Evolutionary conservation across 257 asterid genomes (phyloP), one percentile per base, ranked within the genome.

Genomic region (Nicotiana noctiflora): DNA sequence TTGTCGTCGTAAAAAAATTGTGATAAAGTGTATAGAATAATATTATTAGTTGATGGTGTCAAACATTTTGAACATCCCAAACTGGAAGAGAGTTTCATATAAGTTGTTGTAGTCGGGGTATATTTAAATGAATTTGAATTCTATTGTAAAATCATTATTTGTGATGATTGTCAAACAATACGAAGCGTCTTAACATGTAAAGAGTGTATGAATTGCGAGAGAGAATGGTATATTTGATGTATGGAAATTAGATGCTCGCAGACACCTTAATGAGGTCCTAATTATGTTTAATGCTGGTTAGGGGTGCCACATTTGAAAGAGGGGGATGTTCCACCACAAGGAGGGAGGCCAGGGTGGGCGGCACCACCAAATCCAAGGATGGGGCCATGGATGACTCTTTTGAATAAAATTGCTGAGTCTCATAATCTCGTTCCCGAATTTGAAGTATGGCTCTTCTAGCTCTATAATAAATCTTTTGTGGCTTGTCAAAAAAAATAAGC

Each of bases 281-380:
- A 72, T 49, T 44, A 0, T 72, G 40, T 72, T 72, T 19, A 46
- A 72, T 49, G 64, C 82, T 84, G 55, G 82, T 83, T 76, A 94
- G 98, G 98, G 79, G 91, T 94, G 32, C 98, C 98, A 1, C 98
- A 94, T 88, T 83, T 93, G 83, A 92, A 86, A 85, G 97, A 92
- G 57, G 98, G 98, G 59, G 98, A 95, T 85, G 93, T 83, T 76
- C 86, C 86, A 40, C 97, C 98, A 12, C 97, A 92, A 83, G 98
- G 98, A 27, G 98, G 98, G 72, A 88, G 49, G 82, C 92, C 98
- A 0, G 94, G 97, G 80, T 95, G 98, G 98, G 98, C 97, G 0
- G 98, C 96, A 2, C 98, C 97, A 10, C 98, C 98, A 14, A 90
- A 89, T 88, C 96, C 98, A 3, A 89, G 98, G 57, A 95, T 95